These are phyloP conservation scores for Hagleromyces aurorensis DNA, from an alignment of 805 yeast species.

Conservation along the genomic window DNA sequence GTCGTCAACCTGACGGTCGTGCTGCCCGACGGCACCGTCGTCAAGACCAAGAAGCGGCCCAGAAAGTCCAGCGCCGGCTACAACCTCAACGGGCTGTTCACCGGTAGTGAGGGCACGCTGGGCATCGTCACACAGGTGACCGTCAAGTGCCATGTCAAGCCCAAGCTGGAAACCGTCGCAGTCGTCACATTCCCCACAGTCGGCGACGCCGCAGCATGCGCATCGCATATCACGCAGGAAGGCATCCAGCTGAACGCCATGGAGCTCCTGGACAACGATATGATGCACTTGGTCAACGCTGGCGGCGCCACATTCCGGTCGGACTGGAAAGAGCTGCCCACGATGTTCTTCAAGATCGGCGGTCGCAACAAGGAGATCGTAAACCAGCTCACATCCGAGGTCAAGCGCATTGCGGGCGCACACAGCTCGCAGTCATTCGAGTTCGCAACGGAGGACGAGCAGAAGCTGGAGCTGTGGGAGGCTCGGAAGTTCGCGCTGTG, in stretches of 20 bases:
- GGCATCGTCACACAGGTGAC: conserved; percentile 77
- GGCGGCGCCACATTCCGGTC: conserved; percentile 43
- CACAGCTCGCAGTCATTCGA: conserved; percentile 54
- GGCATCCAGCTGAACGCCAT: conserved; percentile 69
- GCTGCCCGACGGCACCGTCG: conserved; percentile 69
- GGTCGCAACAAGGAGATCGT: conserved; percentile 38
- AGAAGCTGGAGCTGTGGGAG: conserved; percentile 61
- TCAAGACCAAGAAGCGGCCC: conserved; percentile 69
- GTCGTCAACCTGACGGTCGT: conserved; percentile 64
- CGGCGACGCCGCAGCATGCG: conserved; percentile 63
- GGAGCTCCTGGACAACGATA: conserved; percentile 64
- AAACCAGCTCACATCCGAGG: conserved; percentile 38
- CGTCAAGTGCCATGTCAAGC: conserved; percentile 57
- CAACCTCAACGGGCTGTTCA: conserved; percentile 63
- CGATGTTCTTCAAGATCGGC: conserved; percentile 57
- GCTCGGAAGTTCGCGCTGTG: conserved; percentile 67
- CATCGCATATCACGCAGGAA: conserved; percentile 48
- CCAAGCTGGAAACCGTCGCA: conserved; percentile 57
- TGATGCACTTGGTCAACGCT: conserved; percentile 58
- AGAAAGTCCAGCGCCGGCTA: conserved; percentile 76
- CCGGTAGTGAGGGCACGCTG: conserved; percentile 74
- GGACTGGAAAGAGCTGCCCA: conserved; percentile 52
- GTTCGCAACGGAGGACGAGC: conserved; percentile 55
- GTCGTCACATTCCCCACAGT: conserved; percentile 61
- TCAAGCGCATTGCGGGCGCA: conserved; percentile 42